Percentiles rank a stretch among this genome's conserved stretches.
Conservation (phyloP, 208 protist species). For the Naegleria lovaniensis region DNA sequence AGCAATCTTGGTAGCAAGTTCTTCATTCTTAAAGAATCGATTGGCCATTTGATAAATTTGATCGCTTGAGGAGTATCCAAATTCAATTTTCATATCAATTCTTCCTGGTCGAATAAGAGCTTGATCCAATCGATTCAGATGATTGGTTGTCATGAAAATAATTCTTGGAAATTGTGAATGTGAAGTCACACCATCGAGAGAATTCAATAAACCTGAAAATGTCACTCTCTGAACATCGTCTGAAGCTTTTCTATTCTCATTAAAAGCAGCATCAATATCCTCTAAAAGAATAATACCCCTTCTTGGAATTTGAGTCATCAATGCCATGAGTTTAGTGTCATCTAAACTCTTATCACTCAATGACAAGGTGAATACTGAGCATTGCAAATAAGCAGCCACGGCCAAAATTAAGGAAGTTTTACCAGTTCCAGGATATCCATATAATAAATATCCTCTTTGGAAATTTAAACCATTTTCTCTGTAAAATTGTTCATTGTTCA, state of each 20-base stretch:
- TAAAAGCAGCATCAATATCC: slow-evolving; percentile 88
- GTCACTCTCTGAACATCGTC: slow-evolving; percentile 43
- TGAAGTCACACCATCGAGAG: slow-evolving; percentile 81
- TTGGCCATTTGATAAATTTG: slow-evolving; percentile 68
- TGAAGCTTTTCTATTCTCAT: neutral
- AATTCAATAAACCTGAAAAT: slow-evolving; percentile 88
- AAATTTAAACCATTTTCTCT: neutral
- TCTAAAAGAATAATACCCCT: neutral
- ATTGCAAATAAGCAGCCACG: neutral
- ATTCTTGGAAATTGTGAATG: slow-evolving; percentile 64
- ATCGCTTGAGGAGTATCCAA: slow-evolving; percentile 55
- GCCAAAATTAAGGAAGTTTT: neutral
- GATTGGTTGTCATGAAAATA: slow-evolving; percentile 84
- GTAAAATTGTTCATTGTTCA: neutral
- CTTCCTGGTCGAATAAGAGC: slow-evolving; percentile 71
- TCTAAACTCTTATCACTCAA: neutral
- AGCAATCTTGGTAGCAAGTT: neutral
- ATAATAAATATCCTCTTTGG: slow-evolving; percentile 41
- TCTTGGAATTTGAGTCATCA: neutral
- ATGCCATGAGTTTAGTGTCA: neutral
- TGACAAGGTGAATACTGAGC: neutral
- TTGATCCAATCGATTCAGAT: slow-evolving; percentile 71
- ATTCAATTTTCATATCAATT: slow-evolving; percentile 75
- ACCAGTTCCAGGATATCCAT: slow-evolving; percentile 40
- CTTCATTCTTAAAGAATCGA: neutral